phyloP scores from a whole-genome alignment of 169 alveolate genomes.

The Blepharisma undulans region DNA sequence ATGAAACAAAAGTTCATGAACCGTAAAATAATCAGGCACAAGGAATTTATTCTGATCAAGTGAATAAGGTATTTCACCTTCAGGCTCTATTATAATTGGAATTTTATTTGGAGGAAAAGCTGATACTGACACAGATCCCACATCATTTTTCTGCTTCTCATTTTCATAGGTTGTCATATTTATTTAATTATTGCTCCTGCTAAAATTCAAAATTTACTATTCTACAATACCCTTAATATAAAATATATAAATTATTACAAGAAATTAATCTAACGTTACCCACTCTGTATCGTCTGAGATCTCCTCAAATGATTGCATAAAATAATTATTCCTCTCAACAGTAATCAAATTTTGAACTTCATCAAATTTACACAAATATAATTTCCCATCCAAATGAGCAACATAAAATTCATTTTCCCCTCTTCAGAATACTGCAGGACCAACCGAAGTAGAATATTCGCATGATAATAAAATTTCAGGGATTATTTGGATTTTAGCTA shows the following conservation, averaged over 20 bases:
- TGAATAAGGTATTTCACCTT: neutral
- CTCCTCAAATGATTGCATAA: neutral
- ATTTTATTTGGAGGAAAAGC: neutral
- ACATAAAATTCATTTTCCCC: constrained; percentile 14
- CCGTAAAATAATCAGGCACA: constrained; percentile 1
- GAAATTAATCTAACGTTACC: neutral
- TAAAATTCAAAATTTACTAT: neutral
- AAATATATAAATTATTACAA: neutral
- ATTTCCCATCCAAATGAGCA: constrained; percentile 28
- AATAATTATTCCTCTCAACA: neutral
- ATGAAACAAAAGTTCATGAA: constrained; percentile 29
- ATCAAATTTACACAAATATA: neutral
- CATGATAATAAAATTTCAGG: neutral
- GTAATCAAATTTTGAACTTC: neutral
- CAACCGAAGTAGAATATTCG: neutral
- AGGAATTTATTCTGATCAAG: constrained; percentile 12
- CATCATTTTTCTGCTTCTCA: neutral
- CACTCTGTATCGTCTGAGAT: neutral
- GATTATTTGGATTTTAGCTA: neutral
- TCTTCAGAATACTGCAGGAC: neutral
- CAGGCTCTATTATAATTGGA: constrained; percentile 19
- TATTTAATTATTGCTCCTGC: neutral
- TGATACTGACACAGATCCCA: neutral
- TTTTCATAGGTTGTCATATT: neutral
- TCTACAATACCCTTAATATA: neutral